phyloP scores from a whole-genome alignment of 257 asterid species.

The Hygrophila difformis region DNA sequence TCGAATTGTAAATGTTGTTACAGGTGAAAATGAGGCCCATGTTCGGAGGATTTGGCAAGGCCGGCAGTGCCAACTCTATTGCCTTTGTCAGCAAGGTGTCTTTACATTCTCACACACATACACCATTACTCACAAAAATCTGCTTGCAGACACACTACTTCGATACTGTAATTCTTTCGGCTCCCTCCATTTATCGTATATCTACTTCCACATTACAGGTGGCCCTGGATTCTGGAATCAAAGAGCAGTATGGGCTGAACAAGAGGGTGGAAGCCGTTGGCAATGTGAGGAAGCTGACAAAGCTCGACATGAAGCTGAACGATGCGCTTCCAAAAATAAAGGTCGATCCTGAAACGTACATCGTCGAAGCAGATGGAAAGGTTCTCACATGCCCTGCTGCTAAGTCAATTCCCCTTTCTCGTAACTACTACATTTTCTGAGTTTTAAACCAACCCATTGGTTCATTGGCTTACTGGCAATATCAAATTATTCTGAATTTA shows the following conservation, averaged over 20 bases:
- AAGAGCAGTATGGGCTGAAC: conserved; percentile 50
- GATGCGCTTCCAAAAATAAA: conserved; percentile 73
- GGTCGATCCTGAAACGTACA: conserved; percentile 83
- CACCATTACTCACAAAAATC: neutral
- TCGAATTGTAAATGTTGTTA: conserved; percentile 10
- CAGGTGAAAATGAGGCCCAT: conserved; percentile 95
- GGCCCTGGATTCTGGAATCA: conserved; percentile 48
- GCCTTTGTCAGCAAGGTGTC: conserved; percentile 87
- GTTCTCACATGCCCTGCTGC: conserved; percentile 70
- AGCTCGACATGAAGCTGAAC: conserved; percentile 88
- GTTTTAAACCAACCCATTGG: neutral
- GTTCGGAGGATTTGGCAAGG: conserved; percentile 93
- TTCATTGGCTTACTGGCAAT: neutral
- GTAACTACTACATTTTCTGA: conserved; percentile 80
- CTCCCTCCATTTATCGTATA: neutral
- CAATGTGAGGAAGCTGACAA: conserved; percentile 58
- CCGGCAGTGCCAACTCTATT: conserved; percentile 77
- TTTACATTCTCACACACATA: neutral
- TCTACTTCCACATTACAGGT: conserved; percentile 27
- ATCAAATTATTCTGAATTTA: too few species aligned
- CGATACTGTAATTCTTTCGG: neutral
- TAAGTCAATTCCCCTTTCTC: conserved; percentile 65
- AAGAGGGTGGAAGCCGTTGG: conserved; percentile 72
- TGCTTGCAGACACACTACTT: neutral
- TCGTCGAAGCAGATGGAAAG: conserved; percentile 64